Base-by-base conservation (phyloP, 2,329 filamentous ascomycete species). In the Cercospora brassicicola region DNA sequence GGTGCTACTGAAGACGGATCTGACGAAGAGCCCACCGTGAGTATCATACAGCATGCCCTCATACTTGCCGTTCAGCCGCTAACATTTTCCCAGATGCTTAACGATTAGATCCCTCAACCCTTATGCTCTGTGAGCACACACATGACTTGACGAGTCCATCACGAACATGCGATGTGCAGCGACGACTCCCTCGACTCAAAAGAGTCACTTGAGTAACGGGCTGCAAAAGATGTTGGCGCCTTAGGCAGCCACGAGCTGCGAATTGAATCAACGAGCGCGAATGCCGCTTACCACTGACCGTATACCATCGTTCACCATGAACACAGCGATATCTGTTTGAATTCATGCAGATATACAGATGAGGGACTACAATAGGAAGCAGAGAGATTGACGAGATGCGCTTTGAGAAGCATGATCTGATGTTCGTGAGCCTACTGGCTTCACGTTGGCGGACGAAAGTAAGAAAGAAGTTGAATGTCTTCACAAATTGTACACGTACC, bases 21-120 rank as follows among this genome's bases (percentile, higher is more conserved):
- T 99, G 77, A 92, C 87, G 83, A 99, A 99, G 91, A 98, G 94
- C 84, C 95, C 95, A 83, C 95, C 95, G 94, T 99, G 91, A 89
- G 95, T 94, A 18, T 33, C 28, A 8, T 36, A 9, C 30, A 18
- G 45, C 45, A 51, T 20, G 45, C 20, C n/a, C 20, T 20, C 18
- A 20, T 11, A 20, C 18, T 11, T 51, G 20, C 4, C 3, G 13
- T 51, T 51, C 45, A 51, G 45, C 45, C 9, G 51, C 82, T 86
- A 81, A 86, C 73, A 57, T 15, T 28, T 11, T 66, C 71, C 23
- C 73, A 93, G 91, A 74, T 94, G 91, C 84, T 81, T 94, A 80
- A 93, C 91, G n/a, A 93, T 93, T 77, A 89, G 91, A 70, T 93
- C 91, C 45, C 82, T 93, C 75, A 94, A 94, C 84, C 91, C 91